Conservation (phyloP, 306 rosid genomes). For the Styphnolobium japonicum region DNA sequence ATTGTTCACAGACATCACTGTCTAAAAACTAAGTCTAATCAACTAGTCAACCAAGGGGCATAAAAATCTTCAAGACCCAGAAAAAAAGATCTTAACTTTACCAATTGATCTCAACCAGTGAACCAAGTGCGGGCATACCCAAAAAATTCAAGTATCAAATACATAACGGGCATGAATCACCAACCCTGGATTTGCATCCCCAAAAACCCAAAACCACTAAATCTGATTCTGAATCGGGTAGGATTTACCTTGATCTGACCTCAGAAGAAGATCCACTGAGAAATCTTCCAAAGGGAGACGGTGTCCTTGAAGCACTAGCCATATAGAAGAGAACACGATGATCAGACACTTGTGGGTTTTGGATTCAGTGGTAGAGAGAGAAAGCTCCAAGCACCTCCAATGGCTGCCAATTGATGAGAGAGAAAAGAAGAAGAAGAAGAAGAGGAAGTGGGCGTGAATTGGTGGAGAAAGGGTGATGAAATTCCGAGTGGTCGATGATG, state of each 20-base stretch:
- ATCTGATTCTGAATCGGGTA: constrained; percentile 4
- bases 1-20: constrained; percentile 85
- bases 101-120: constrained; percentile 12
- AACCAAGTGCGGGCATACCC: constrained; percentile 5
- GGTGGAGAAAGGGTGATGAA: neutral
- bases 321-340: neutral
- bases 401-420: neutral
- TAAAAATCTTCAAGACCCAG: constrained; percentile 24
- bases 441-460: neutral
- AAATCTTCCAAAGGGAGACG: too few relatives aligned
- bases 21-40: constrained; percentile 29
- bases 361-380: neutral
- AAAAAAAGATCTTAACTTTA: constrained; percentile 31
- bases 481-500: neutral
- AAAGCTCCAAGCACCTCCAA: neutral
- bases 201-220: neutral
- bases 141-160: constrained; percentile 14
- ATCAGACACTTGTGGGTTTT: neutral
- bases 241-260: constrained; percentile 45
- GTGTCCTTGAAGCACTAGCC: neutral
- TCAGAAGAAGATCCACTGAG: constrained; percentile 12
- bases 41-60: constrained; percentile 26
- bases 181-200: neutral
- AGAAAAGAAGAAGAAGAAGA: neutral
- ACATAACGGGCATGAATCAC: neutral